Evolutionary conservation across 352 stramenopile species (phyloP).

Genomic region (Pythium insidiosum): DNA sequence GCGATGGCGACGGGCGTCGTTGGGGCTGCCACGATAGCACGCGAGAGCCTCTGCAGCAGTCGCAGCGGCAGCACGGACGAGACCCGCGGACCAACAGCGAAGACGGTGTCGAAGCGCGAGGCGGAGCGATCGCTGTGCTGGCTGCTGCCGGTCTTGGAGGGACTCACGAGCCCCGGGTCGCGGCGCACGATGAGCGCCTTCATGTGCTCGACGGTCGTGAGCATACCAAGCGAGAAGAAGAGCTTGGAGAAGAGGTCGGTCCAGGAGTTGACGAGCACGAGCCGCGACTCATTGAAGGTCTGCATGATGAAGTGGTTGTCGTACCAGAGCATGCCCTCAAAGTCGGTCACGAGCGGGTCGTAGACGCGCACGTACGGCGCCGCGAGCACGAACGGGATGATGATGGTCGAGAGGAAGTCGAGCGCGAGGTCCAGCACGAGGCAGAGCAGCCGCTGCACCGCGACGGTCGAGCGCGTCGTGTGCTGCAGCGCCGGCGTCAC

Average conservation of each 20-base stretch:
- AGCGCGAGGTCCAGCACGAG: slow-evolving; percentile 16
- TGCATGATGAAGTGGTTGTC: slow-evolving; percentile 14
- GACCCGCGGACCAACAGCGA: background rate
- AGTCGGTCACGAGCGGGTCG: slow-evolving; percentile 1
- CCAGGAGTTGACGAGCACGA: background rate
- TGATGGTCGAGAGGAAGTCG: slow-evolving; percentile 16
- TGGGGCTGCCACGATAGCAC: background rate
- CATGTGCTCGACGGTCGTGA: background rate
- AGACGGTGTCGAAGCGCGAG: background rate
- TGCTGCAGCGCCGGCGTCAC: slow-evolving; percentile 6
- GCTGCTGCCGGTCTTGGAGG: no score
- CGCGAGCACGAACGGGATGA: slow-evolving; percentile 11
- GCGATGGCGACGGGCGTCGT: background rate
- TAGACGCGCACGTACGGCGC: slow-evolving; percentile 10
- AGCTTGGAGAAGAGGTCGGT: background rate
- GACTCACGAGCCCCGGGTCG: background rate
- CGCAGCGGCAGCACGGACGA: no score
- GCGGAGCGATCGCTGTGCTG: no score
- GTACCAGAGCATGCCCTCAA: slow-evolving; percentile 13
- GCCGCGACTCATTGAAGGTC: slow-evolving; percentile 15
- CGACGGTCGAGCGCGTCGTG: background rate
- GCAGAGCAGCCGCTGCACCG: slow-evolving; percentile 1
- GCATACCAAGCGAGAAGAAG: background rate
- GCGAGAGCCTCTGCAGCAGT: background rate
- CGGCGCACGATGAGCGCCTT: background rate